Base-by-base conservation (phyloP, 225 moss, liverwort and hornwort species). In the Thuidium tamariscinum region DNA sequence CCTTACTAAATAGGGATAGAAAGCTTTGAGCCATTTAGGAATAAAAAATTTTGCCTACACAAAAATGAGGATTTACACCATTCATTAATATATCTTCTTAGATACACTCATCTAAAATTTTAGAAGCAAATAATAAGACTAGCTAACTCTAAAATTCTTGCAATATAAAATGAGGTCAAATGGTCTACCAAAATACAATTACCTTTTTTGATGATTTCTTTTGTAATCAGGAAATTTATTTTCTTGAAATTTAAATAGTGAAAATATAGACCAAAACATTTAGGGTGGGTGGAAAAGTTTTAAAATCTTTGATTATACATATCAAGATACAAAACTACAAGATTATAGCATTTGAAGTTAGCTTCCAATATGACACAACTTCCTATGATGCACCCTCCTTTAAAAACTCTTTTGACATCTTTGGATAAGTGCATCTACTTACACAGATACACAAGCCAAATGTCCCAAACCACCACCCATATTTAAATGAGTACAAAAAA, bases 181-280 rank as follows among this genome's bases (percentile, higher is more conserved):
- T 20, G 21, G 11, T 66, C 20, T 1, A 36, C 5, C 0, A 36
- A 36, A n/a, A 66, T 20, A 19, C 1, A 65, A 10, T 19, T 10
- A 3, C 17, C 1, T n/a, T n/a, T n/a, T 64, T 64, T 63, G 8
- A n/a, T 10, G 64, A 18, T 64, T n/a, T 5, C 64, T n/a, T 34
- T 2, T 18, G 3, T 18, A 9, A 1, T 9, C 0, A 1, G 0
- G 2, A 64, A n/a, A 34, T 34, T 64, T 32, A 1, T 7, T 17
- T 16, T 16, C 9, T 16, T 32, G 16, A 18, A 64, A 34, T 34
- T 2, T 4, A 64, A 64, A 64, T 9, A 34, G 9, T 9, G 1
- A 64, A 64, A 63, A 16, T 4, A 30, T 32, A 63, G 32, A 32
- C 4, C 16, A 16, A 16, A 63, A 32, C 2, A 7, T 64, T 63